Percentiles rank a stretch among this genome's conserved stretches.
Evolutionary conservation across 2,329 filamentous ascomycete genomes (phyloP).

Genomic region (Sporothrix protearum): DNA sequence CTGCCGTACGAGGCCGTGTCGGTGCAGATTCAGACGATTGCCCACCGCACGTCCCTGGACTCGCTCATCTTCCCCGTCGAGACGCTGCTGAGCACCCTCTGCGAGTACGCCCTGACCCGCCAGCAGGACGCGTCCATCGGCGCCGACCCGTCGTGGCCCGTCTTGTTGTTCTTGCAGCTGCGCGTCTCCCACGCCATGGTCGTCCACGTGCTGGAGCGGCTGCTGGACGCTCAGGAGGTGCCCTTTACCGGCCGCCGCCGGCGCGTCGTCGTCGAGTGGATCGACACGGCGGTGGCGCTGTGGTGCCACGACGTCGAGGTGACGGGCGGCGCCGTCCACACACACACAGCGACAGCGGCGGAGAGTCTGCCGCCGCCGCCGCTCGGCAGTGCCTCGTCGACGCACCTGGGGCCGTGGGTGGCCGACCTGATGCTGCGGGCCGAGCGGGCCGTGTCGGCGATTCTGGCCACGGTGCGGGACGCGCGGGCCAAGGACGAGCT

Average conservation of each 20-base stretch:
- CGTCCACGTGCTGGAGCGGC: conserved; percentile 52
- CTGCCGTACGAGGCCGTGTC: conserved; percentile 69
- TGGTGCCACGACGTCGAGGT: conserved; percentile 51
- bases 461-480: conserved; percentile 37
- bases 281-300: conserved; percentile 47
- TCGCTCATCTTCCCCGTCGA: conserved; percentile 64
- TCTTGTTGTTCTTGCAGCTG: conserved; percentile 54
- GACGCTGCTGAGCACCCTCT: conserved; percentile 59
- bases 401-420: conserved; percentile 44
- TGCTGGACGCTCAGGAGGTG: conserved; percentile 57
- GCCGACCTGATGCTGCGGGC: conserved; percentile 50
- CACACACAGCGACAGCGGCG: too few relatives aligned
- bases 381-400: neutral
- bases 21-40: conserved; percentile 60
- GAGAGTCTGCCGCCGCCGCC: too few relatives aligned
- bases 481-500: conserved; percentile 26
- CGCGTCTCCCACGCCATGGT: conserved; percentile 57
- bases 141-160: conserved; percentile 56
- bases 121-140: conserved; percentile 57
- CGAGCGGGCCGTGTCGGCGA: conserved; percentile 43
- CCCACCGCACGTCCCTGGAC: conserved; percentile 61
- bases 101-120: conserved; percentile 58
- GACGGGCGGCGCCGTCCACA: conserved; percentile 39
- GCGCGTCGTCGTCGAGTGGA: conserved; percentile 53
- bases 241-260: conserved; percentile 53